Evolutionary conservation across 306 rosid genomes (phyloP).

Genomic region (Cucumis melo): DNA sequence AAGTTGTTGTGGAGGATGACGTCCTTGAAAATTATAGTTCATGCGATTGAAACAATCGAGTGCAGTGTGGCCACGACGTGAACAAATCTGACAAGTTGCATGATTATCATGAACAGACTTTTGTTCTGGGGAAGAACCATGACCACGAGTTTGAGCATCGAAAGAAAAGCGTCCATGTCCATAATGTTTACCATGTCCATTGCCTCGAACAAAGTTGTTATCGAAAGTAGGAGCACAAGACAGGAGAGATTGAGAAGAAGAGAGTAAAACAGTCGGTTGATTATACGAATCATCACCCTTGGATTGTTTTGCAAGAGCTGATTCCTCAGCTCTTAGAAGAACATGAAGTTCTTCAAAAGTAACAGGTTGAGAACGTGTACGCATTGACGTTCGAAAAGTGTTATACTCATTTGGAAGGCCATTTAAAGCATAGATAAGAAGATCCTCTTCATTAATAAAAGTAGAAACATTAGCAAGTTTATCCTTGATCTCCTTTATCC

Average conservation of each 20-base stretch:
- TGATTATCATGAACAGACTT: background rate
- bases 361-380: background rate
- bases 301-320: background rate
- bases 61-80: background rate
- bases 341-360: background rate
- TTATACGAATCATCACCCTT: background rate
- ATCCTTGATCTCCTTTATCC: background rate
- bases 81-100: background rate
- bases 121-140: background rate
- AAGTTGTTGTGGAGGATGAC: background rate
- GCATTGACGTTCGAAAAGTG: background rate
- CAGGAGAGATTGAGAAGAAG: background rate
- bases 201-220: background rate
- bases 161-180: background rate
- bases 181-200: background rate
- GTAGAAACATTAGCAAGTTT: background rate
- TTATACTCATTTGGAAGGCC: background rate
- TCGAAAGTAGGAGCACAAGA: background rate
- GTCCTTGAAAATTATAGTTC: background rate
- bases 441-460: background rate
- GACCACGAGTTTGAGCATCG: background rate
- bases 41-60: background rate
- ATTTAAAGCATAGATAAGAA: slow-evolving; percentile 1
- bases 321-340: background rate
- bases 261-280: background rate